Evolutionary conservation across 1,139 yeast genomes (phyloP), one percentile per base, ranked within the genome.

Genomic region (Pichia sp.): DNA sequence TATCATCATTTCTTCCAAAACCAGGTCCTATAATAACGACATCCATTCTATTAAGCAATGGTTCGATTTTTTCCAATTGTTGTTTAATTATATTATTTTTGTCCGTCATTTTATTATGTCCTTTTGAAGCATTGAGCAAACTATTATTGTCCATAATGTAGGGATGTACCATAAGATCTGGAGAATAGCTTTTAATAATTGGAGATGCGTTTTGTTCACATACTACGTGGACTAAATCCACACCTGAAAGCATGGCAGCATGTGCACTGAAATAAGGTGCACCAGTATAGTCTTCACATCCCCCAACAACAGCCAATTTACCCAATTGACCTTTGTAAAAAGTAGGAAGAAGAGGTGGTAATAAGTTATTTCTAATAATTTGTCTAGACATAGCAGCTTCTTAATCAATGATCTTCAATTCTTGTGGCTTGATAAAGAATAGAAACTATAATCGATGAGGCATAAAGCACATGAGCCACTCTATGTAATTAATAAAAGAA

Each of bases 121-220:
- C 23, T 38, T 68, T 72, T 29, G 4, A 4, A 7, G 30, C n/a
- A 5, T 4, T 10, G 4, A 34, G 24, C 29, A 39, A 20, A 23
- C 30, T 34, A 11, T 37, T 24, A 20, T 30, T 20, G 39, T 68
- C 73, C 25, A 64, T 65, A 55, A 92, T 64, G 60, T 87, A 87
- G 0, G 98, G 98, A 65, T 92, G 97, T 3, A 92, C 95, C 97
- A 92, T 92, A 43, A 92, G 67, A 60, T 92, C 92, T 0, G 98
- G 97, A 7, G 95, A 79, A 63, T 92, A 92, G 37, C 82, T 66
- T 64, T 92, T 92, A 59, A 92, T 89, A 10, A 87, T 82, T 0
- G 82, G 67, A 1, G 87, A 94, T 0, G 97, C 97, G 35, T 66
- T 66, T 45, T 69, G 65, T 55, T 87, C 96, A 65, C 97, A 90